Percentiles rank a stretch among this genome's conserved stretches.
Conservation (phyloP, 2,329 filamentous ascomycete species). For the Neopestalotiopsis sp. region DNA sequence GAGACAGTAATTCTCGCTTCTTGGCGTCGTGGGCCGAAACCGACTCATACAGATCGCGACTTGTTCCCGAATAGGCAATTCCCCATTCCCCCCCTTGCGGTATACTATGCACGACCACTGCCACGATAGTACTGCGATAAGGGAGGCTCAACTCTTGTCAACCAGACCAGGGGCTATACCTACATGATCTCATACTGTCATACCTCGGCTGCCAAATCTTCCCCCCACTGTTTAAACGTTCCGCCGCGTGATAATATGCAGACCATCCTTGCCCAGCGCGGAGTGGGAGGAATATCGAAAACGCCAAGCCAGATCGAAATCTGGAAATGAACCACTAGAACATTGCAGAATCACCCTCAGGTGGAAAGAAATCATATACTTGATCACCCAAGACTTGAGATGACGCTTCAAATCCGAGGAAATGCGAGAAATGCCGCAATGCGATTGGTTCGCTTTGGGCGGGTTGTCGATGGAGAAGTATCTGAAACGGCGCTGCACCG, state of each 20-base stretch:
- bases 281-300: not conserved
- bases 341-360: not conserved
- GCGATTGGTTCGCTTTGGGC: conserved; percentile 6
- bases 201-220: not conserved
- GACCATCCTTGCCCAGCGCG: too few relatives aligned
- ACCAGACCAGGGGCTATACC: not conserved
- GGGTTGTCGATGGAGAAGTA: not conserved
- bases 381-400: not conserved
- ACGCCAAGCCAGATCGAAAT: not conserved
- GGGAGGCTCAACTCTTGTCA: not conserved
- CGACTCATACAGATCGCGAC: conserved; percentile 6
- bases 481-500: conserved; percentile 6
- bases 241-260: not conserved
- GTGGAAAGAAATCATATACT: not conserved
- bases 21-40: not conserved
- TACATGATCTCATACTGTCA: too few relatives aligned
- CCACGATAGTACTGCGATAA: not conserved
- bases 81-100: not conserved
- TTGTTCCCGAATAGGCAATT: conserved; percentile 7
- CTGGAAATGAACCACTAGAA: not conserved
- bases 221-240: not conserved
- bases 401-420: not conserved
- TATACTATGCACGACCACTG: not conserved
- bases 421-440: not conserved
- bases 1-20: not conserved